These are phyloP conservation scores for Przewalskia tangutica DNA, from an alignment of 257 asterid species.

Conservation along the genomic window DNA sequence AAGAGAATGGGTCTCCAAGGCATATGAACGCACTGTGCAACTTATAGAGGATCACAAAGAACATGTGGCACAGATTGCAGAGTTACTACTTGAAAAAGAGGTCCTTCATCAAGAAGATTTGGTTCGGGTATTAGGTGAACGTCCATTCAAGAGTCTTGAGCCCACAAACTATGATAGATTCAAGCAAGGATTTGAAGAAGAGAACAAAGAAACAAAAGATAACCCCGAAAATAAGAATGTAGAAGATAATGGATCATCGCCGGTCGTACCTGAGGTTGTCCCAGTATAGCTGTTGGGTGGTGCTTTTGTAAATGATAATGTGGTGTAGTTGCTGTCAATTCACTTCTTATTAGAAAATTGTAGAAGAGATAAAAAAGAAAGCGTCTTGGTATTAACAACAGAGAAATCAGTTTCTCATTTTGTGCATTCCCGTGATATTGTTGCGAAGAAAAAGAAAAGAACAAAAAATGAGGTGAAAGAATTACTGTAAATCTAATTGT, in stretches of 20 bases:
- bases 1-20: constrained; percentile 64
- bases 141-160: constrained; percentile 54
- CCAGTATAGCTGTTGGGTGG: constrained; percentile 23
- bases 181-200: constrained; percentile 52
- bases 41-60: constrained; percentile 43
- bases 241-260: constrained; percentile 33
- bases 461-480: not conserved
- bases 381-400: not conserved
- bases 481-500: not conserved
- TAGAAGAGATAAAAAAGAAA: not conserved
- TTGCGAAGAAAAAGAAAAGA: not conserved
- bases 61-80: constrained; percentile 58
- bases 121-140: constrained; percentile 53
- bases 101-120: constrained; percentile 79
- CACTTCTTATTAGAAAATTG: not conserved
- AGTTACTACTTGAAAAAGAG: constrained; percentile 69
- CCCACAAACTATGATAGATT: constrained; percentile 57
- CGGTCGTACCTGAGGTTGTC: constrained; percentile 34
- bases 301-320: constrained; percentile 12
- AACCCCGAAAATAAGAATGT: constrained; percentile 15
- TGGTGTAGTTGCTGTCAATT: not conserved
- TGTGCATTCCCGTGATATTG: not conserved
- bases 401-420: not conserved
- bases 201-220: constrained; percentile 18
- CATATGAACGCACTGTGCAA: constrained; percentile 50